phyloP scores from a whole-genome alignment of 148 eudicot genomes.

The Rhododendron ferrugineum region DNA sequence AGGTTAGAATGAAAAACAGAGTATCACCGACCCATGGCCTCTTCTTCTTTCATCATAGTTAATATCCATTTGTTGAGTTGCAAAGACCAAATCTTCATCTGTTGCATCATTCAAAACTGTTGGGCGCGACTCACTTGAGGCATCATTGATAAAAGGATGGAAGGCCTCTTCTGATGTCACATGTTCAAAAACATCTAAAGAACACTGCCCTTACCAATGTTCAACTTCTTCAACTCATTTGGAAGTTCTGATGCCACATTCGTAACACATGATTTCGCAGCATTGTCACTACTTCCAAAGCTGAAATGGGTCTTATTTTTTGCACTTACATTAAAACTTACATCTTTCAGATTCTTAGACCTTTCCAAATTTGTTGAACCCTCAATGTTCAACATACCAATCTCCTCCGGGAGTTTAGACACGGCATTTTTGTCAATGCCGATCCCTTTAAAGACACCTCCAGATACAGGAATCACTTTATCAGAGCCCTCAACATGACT shows the following conservation, averaged over 20 bases:
- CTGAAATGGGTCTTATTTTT: slow-evolving; percentile 9
- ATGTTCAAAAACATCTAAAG: slow-evolving; percentile 36
- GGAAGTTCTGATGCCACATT: slow-evolving; percentile 39
- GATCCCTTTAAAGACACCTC: neutral
- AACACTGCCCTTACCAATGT: slow-evolving; percentile 26
- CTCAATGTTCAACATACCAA: slow-evolving; percentile 46
- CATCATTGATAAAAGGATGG: slow-evolving; percentile 17
- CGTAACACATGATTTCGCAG: slow-evolving; percentile 1
- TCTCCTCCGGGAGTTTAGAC: slow-evolving; percentile 32
- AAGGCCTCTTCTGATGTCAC: slow-evolving; percentile 38
- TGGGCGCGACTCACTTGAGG: slow-evolving; percentile 25
- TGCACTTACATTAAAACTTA: slow-evolving; percentile 11
- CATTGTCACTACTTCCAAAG: slow-evolving; percentile 14
- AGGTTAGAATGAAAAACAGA: no score
- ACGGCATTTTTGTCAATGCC: slow-evolving; percentile 16
- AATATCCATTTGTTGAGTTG: slow-evolving; percentile 49
- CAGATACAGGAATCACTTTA: slow-evolving; percentile 12
- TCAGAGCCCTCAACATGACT: neutral
- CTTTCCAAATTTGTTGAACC: slow-evolving; percentile 15
- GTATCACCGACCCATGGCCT: no score
- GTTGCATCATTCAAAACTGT: slow-evolving; percentile 18
- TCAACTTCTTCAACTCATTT: slow-evolving; percentile 48
- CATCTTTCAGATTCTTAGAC: slow-evolving; percentile 10
- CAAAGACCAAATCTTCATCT: slow-evolving; percentile 53
- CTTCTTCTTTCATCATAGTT: slow-evolving; percentile 22